Conservation (phyloP, 148 eudicot genomes). For the Amaranthus palmeri region DNA sequence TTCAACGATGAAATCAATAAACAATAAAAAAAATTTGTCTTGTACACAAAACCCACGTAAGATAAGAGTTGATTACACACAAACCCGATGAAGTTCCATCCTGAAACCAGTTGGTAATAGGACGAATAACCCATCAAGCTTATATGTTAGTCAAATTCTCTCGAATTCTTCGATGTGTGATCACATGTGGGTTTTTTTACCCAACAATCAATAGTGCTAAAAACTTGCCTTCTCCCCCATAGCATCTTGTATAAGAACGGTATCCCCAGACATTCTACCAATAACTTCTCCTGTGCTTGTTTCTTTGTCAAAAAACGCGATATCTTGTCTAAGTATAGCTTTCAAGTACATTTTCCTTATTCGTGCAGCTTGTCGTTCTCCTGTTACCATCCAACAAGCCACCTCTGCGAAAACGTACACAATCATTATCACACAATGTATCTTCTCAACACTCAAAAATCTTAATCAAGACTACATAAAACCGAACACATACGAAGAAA, state of each 20-base stretch:
- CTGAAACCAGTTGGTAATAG: no score
- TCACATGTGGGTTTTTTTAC: background rate
- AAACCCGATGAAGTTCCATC: no score
- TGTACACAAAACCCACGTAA: background rate
- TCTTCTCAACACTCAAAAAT: background rate
- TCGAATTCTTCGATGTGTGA: no score
- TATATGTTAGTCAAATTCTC: no score
- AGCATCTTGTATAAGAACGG: conserved; percentile 71
- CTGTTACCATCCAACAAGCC: conserved; percentile 72
- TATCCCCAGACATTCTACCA: conserved; percentile 77
- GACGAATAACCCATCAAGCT: no score
- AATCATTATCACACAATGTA: background rate
- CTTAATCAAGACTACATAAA: background rate
- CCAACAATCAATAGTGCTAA: background rate
- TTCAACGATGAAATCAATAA: background rate
- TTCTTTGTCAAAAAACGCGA: conserved; percentile 65
- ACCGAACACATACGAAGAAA: conserved; percentile 49
- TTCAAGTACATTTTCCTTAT: conserved; percentile 54
- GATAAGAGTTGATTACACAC: no score
- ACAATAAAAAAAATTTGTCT: background rate
- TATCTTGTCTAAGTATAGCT: conserved; percentile 62
- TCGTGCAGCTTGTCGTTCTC: conserved; percentile 69
- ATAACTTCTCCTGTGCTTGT: conserved; percentile 73
- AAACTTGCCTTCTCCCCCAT: conserved; percentile 62
- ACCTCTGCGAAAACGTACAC: conserved; percentile 40